Base-by-base conservation (phyloP, 495 filamentous ascomycete species). In the Annulohypoxylon maeteangense region DNA sequence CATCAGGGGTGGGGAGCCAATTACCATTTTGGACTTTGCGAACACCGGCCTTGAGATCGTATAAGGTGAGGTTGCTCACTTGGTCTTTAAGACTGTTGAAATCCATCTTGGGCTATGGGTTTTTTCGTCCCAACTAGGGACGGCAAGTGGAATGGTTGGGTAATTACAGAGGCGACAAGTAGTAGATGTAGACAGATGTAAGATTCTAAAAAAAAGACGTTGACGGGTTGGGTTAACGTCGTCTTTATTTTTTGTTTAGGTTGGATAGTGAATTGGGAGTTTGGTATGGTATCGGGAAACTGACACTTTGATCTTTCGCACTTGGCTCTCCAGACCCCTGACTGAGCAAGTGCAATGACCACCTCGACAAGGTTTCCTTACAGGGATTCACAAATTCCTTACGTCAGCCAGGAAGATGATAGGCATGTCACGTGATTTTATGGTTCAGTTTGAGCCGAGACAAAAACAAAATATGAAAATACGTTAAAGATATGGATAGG, bases 1-100 rank as follows among this genome's bases (percentile, higher is more conserved):
- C 57, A 64, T 51, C 10, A 7, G 54, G 27, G 2, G 27, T 29
- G 3, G 20, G 54, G 48, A 23, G n/a, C 57, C 56, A 50, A 87
- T 75, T 83, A 98, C 95, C 95, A 96, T 99, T 99, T 75, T 99
- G 95, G 32, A 97, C 92, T 80, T 99, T 97, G 74, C 95, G 91
- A 64, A 98, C 94, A 70, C 95, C 94, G 34, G 95, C 95, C 81
- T 99, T 99, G 79, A 98, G 80, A 81, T 99, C 95, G 84, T 98
- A 99, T 74, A 99, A 86, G 60, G 92, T 93, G 84, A 99, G 85
- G 81, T 96, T 97, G 87, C 90, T 90, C 79, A 98, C 93, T 81
- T 92, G 89, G 68, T 97, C 92, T 78, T 90, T 94, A 59, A 99
- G 79, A 77, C 83, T 93, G 76, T 87, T 87, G 79, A 97, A 87